Percentiles rank a stretch among this genome's conserved stretches.
These are phyloP conservation scores for Sphenostylis stenocarpa DNA, from an alignment of 306 rosid species.

Conservation along the genomic window DNA sequence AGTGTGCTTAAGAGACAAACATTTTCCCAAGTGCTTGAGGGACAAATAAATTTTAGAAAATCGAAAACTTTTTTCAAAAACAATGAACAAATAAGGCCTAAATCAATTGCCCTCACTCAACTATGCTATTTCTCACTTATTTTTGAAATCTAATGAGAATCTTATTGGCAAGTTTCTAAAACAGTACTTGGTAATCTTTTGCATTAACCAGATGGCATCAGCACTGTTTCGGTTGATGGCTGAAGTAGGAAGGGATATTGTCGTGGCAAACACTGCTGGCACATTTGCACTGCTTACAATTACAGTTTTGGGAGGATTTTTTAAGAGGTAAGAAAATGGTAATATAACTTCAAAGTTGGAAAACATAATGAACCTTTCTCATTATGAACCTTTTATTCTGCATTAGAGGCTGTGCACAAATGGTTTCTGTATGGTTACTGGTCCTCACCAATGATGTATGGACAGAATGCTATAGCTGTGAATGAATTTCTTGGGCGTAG, in stretches of 20 bases:
- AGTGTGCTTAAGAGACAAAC: not conserved
- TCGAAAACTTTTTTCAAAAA: not conserved
- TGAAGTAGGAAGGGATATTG: slow-evolving; percentile 66
- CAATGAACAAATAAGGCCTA: not conserved
- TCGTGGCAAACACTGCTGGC: slow-evolving; percentile 73
- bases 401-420: slow-evolving; percentile 55
- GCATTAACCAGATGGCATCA: slow-evolving; percentile 85
- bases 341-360: not conserved
- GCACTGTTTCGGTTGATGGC: slow-evolving; percentile 72
- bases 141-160: slow-evolving; percentile 25
- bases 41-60: not conserved
- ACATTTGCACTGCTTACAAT: slow-evolving; percentile 61
- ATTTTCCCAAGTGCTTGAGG: not conserved
- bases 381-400: not conserved
- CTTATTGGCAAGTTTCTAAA: slow-evolving; percentile 65
- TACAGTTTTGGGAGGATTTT: slow-evolving; percentile 80
- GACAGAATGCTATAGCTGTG: slow-evolving; percentile 72
- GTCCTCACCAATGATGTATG: slow-evolving; percentile 79
- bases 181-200: slow-evolving; percentile 65
- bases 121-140: not conserved
- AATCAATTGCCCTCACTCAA: not conserved
- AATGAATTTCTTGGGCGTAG: slow-evolving; percentile 77
- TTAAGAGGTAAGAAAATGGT: slow-evolving; percentile 57
- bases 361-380: not conserved
- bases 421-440: slow-evolving; percentile 86